Evolutionary conservation across 805 yeast species (phyloP).

Genomic region (Candida palmyrensis): DNA sequence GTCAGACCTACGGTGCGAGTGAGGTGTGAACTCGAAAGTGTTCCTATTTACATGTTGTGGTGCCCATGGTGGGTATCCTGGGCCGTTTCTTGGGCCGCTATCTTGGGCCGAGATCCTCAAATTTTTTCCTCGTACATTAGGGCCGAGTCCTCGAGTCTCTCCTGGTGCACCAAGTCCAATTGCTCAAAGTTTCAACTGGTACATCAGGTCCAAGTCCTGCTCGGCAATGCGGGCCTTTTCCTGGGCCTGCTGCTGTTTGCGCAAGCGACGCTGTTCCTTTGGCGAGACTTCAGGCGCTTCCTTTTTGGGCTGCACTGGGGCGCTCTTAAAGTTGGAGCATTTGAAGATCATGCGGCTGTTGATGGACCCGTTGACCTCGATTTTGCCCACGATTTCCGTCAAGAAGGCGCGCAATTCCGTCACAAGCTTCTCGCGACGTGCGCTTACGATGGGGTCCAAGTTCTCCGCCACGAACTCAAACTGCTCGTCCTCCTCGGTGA

Average conservation of each 20-base stretch:
- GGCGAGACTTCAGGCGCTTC: constrained; percentile 8
- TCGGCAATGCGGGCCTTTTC: constrained; percentile 12
- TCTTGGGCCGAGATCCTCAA: too few relatives aligned
- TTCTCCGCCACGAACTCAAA: constrained; percentile 10
- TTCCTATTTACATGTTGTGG: too few relatives aligned
- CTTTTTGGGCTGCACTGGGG: constrained; percentile 3
- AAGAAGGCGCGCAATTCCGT: constrained; percentile 21
- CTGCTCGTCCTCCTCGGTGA: background rate
- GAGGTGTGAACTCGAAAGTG: too few relatives aligned
- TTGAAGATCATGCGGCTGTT: constrained; percentile 20
- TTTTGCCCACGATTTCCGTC: constrained; percentile 24
- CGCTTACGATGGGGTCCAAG: constrained; percentile 10
- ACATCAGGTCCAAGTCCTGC: constrained; percentile 35
- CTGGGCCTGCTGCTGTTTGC: constrained; percentile 12
- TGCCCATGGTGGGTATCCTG: too few relatives aligned
- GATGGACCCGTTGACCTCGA: constrained; percentile 21
- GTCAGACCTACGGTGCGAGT: too few relatives aligned
- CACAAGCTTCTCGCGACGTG: constrained; percentile 25
- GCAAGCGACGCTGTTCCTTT: constrained; percentile 14
- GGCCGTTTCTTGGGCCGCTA: too few relatives aligned
- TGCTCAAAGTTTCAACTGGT: constrained; percentile 31
- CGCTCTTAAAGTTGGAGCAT: constrained; percentile 10
- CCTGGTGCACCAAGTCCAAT: too few relatives aligned
- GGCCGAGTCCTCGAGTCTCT: too few relatives aligned
- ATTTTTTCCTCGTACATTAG: too few relatives aligned